Conservation (phyloP, 2,329 filamentous ascomycete species). For the Clarireedia hainanense region DNA sequence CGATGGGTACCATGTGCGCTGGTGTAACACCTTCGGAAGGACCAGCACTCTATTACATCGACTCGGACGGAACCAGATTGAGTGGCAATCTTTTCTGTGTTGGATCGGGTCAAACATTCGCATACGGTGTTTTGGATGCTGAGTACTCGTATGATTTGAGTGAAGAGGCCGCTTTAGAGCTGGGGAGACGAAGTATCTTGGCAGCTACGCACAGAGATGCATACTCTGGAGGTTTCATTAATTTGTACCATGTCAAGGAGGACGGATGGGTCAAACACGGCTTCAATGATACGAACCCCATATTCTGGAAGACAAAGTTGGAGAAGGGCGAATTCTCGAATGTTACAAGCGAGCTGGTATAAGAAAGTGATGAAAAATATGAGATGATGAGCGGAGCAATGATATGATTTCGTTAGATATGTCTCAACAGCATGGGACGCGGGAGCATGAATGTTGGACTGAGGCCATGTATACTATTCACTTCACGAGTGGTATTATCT, state of each 20-base stretch:
- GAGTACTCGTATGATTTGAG: slow-evolving; percentile 87
- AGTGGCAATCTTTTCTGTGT: slow-evolving; percentile 97
- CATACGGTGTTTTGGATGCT: slow-evolving; percentile 94
- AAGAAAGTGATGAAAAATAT: slow-evolving; percentile 10
- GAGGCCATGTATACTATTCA: slow-evolving; percentile 26
- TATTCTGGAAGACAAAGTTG: slow-evolving; percentile 99
- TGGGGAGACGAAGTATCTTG: slow-evolving; percentile 86
- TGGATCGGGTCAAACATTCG: slow-evolving; percentile 95
- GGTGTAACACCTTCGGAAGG: slow-evolving; percentile 94
- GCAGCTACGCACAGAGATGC: slow-evolving; percentile 95
- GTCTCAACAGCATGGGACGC: slow-evolving; percentile 28
- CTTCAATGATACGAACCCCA: slow-evolving; percentile 96
- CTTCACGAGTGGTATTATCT: slow-evolving; percentile 22
- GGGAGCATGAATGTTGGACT: slow-evolving; percentile 13
- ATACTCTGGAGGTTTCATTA: slow-evolving; percentile 98
- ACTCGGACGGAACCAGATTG: slow-evolving; percentile 89
- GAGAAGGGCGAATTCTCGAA: slow-evolving; percentile 90
- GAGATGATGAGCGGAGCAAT: slow-evolving; percentile 2
- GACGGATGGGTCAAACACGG: slow-evolving; percentile 98
- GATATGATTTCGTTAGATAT: slow-evolving; percentile 22
- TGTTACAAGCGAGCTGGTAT: slow-evolving; percentile 29
- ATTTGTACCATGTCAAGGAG: slow-evolving; percentile 98
- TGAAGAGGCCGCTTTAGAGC: slow-evolving; percentile 80
- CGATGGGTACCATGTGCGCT: slow-evolving; percentile 99
- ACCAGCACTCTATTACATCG: slow-evolving; percentile 97